Conservation (phyloP, 192 early-diverging fungal genomes). For the Blastocladiella britannica region DNA sequence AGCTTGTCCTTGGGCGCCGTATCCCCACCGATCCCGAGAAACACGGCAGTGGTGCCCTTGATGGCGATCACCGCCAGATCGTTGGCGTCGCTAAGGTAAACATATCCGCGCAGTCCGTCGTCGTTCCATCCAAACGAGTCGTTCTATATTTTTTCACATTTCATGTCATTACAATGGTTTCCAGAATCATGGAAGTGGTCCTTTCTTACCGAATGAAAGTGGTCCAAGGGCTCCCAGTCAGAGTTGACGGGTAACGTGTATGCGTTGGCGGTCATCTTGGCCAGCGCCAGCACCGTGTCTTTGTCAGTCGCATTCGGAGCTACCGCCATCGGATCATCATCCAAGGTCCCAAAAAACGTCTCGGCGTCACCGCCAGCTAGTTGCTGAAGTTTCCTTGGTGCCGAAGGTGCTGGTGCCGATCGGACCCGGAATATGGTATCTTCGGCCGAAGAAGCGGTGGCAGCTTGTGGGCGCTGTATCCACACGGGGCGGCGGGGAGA, state of each 20-base stretch:
- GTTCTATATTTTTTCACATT: too few relatives aligned
- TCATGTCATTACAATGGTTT: neutral
- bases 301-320: conserved; percentile 56
- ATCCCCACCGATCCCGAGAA: conserved; percentile 42
- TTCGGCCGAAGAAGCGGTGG: too few relatives aligned
- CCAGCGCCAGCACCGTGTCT: conserved; percentile 46
- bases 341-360: too few relatives aligned
- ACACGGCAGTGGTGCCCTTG: conserved; percentile 62
- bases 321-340: neutral
- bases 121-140: conserved; percentile 47
- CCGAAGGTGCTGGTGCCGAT: too few relatives aligned
- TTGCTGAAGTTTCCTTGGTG: too few relatives aligned
- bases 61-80: conserved; percentile 56
- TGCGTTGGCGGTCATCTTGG: conserved; percentile 65
- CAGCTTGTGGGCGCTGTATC: too few relatives aligned
- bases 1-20: conserved; percentile 51
- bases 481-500: too few relatives aligned
- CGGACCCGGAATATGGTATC: too few relatives aligned
- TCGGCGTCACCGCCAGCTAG: too few relatives aligned
- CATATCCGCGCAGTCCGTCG: conserved; percentile 65
- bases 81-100: conserved; percentile 49
- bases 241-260: conserved; percentile 42
- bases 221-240: conserved; percentile 46
- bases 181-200: neutral
- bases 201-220: conserved; percentile 40